These are phyloP conservation scores for Ceratocystis cacaofunesta DNA, from an alignment of 2,329 filamentous ascomycete genomes.

Conservation along the genomic window DNA sequence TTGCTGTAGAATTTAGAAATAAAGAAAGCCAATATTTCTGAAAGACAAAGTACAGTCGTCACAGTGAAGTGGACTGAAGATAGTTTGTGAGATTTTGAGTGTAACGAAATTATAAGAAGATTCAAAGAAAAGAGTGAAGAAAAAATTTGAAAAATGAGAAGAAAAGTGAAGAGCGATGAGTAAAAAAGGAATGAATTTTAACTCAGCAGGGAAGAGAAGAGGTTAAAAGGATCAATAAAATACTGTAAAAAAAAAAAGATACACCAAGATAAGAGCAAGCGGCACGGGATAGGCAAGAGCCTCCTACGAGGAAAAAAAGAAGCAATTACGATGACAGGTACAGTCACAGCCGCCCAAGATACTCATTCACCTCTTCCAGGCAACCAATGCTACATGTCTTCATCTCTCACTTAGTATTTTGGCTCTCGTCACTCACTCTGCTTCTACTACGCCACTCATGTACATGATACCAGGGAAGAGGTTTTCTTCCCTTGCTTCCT, in stretches of 20 bases:
- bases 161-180: conserved; percentile 15
- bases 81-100: not conserved
- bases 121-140: conserved; percentile 14
- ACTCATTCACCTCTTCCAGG: too few relatives aligned
- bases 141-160: conserved; percentile 16
- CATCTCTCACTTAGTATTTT: too few relatives aligned
- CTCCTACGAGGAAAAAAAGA: not conserved
- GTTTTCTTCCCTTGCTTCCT: too few relatives aligned
- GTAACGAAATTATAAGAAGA: conserved; percentile 1
- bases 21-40: conserved; percentile 12
- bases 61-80: conserved; percentile 7
- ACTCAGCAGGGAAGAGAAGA: not conserved
- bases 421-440: too few relatives aligned
- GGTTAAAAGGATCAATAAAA: not conserved
- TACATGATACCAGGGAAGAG: too few relatives aligned
- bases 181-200: conserved; percentile 19
- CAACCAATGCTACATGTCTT: too few relatives aligned
- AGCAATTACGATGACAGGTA: not conserved
- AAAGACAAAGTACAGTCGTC: conserved; percentile 5
- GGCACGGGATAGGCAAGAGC: not conserved
- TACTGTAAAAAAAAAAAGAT: conserved; percentile 18
- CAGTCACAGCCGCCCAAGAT: not conserved
- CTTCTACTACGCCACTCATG: too few relatives aligned
- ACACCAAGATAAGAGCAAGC: not conserved
- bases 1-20: conserved; percentile 17